Evolutionary conservation across 225 moss, liverwort and hornwort species (phyloP).

Genomic region (Physcomitrium patens): DNA sequence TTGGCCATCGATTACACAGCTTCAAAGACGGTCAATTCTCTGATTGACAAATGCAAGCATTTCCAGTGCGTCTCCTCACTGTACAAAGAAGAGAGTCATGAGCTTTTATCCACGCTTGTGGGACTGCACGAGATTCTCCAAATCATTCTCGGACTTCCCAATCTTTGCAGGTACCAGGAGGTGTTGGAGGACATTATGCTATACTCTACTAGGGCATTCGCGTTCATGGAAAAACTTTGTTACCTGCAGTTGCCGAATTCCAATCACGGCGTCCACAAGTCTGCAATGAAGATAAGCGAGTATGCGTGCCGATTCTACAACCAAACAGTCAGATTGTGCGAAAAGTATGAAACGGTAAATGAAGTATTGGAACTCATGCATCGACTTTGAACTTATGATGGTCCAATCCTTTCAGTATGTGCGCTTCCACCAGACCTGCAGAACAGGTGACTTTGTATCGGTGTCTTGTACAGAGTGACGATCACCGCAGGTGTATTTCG

Average conservation of each 20-base stretch:
- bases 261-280: not conserved
- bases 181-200: constrained; percentile 7
- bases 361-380: not conserved
- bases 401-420: too few relatives aligned
- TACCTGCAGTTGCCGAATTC: constrained; percentile 17
- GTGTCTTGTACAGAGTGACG: not conserved
- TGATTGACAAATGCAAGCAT: constrained; percentile 12
- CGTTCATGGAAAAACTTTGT: constrained; percentile 28
- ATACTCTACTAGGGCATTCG: constrained; percentile 11
- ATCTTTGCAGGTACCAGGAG: not conserved
- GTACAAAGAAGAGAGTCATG: not conserved
- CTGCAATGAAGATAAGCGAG: not conserved
- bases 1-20: constrained; percentile 34
- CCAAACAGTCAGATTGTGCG: constrained; percentile 20
- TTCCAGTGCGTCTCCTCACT: not conserved
- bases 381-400: not conserved
- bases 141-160: not conserved
- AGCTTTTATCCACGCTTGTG: constrained; percentile 15
- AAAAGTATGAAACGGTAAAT: constrained; percentile 22
- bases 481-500: not conserved
- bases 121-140: constrained; percentile 22
- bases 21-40: constrained; percentile 15
- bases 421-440: too few relatives aligned
- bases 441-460: constrained; percentile 12
- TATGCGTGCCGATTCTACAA: constrained; percentile 21